Percentiles rank a stretch among this genome's conserved stretches.
Evolutionary conservation across 805 yeast genomes (phyloP).

Genomic region (Schwanniomyces sp.): DNA sequence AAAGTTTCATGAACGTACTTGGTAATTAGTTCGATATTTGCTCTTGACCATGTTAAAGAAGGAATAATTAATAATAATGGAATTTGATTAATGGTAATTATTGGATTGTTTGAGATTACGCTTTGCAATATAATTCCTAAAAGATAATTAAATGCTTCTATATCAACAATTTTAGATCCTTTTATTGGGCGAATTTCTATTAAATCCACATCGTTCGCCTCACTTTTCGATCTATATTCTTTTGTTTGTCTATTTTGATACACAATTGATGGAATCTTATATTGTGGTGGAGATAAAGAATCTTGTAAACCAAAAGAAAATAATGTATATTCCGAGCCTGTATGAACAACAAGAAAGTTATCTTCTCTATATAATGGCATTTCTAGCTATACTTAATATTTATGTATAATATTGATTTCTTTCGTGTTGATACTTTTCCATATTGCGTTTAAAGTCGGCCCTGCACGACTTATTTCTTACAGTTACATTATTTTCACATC

Average conservation of each 20-base stretch:
- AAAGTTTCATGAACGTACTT: conserved; percentile 73
- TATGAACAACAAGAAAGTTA: conserved; percentile 59
- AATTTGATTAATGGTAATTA: conserved; percentile 58
- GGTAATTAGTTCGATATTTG: conserved; percentile 66
- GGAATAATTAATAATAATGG: conserved; percentile 72
- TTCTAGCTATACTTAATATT: neutral
- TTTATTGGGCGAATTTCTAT: conserved; percentile 61
- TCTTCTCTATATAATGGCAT: conserved; percentile 49
- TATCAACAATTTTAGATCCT: conserved; percentile 62
- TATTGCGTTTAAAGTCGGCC: neutral
- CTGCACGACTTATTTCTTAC: neutral
- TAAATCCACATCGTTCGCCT: conserved; percentile 19
- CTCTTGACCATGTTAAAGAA: conserved; percentile 62
- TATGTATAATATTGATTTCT: neutral
- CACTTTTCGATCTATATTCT: conserved; percentile 39
- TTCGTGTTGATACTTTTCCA: neutral
- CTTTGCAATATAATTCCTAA: conserved; percentile 46
- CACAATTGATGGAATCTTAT: conserved; percentile 76
- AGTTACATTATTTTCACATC: too few relatives aligned
- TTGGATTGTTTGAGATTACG: conserved; percentile 35
- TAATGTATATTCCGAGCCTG: conserved; percentile 74
- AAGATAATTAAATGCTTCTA: conserved; percentile 68
- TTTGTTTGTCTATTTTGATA: conserved; percentile 43
- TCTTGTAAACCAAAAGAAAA: conserved; percentile 82
- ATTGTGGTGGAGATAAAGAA: conserved; percentile 71